Percentiles rank a stretch among this genome's conserved stretches.
phyloP scores from a whole-genome alignment of 495 filamentous ascomycete genomes.

The Hapsidospora chrysogenum region DNA sequence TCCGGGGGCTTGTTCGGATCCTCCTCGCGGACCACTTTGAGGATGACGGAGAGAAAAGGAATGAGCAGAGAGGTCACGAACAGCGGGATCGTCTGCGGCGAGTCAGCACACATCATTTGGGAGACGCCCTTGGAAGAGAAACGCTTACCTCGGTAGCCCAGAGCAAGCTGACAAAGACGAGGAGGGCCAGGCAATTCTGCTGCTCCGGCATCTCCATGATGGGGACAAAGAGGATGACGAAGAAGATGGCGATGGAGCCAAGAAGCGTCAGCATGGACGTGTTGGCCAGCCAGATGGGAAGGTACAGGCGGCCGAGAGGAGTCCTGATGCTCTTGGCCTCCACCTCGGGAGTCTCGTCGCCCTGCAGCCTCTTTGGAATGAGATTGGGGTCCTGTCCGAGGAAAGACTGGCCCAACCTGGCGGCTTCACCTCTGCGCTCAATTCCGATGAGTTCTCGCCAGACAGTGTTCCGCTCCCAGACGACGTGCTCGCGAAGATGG shows the following conservation, averaged over 20 bases:
- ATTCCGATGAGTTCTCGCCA: conserved; percentile 99
- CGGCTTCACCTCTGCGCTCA: conserved; percentile 88
- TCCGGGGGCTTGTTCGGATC: conserved; percentile 37
- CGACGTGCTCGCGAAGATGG: conserved; percentile 89
- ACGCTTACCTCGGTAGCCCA: conserved; percentile 91
- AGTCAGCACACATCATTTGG: conserved; percentile 6
- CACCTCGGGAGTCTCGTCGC: conserved; percentile 44
- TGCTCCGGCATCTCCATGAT: conserved; percentile 77
- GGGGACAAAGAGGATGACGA: conserved; percentile 49
- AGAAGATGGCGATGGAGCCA: conserved; percentile 53
- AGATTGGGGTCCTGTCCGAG: conserved; percentile 60
- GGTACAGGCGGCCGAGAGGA: conserved; percentile 59
- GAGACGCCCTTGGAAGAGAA: not conserved
- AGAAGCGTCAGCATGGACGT: conserved; percentile 65
- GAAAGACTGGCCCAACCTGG: conserved; percentile 74
- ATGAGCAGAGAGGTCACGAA: conserved; percentile 93
- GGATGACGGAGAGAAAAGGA: conserved; percentile 79
- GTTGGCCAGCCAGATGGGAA: conserved; percentile 71
- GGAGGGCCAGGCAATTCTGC: conserved; percentile 87
- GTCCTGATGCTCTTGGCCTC: conserved; percentile 55
- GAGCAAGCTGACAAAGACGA: conserved; percentile 82
- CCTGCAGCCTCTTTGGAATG: conserved; percentile 55
- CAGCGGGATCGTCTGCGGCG: conserved; percentile 67
- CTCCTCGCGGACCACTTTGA: conserved; percentile 68
- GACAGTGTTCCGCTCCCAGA: conserved; percentile 97